Percentiles rank a stretch among this genome's conserved stretches.
Evolutionary conservation across 225 moss, liverwort and hornwort species (phyloP).

Genomic region (Physcomitrium patens): DNA sequence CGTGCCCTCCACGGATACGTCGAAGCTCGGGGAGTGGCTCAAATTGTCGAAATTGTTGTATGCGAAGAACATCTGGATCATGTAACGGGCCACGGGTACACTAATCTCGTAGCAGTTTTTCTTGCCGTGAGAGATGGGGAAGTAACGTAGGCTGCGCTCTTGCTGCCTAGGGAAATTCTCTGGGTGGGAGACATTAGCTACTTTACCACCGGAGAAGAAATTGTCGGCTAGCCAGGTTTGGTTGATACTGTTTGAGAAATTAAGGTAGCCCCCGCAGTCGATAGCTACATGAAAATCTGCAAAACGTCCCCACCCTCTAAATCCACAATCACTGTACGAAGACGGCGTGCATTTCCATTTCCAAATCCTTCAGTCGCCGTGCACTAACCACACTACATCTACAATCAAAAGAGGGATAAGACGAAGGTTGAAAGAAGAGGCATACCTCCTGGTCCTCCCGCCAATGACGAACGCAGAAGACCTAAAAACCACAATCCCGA

Average conservation of each 20-base stretch:
- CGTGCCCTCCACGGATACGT: constrained; percentile 91
- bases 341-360: not conserved
- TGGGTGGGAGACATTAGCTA: constrained; percentile 51
- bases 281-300: constrained; percentile 59
- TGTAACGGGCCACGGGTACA: constrained; percentile 75
- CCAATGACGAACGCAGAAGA: constrained; percentile 31
- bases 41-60: constrained; percentile 91
- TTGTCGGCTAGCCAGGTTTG: constrained; percentile 83
- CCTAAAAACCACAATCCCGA: constrained; percentile 35
- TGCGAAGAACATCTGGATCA: constrained; percentile 89
- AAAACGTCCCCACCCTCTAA: not conserved
- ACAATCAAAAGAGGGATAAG: not conserved
- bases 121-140: constrained; percentile 79
- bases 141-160: constrained; percentile 79
- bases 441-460: constrained; percentile 37
- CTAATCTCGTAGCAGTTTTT: constrained; percentile 92
- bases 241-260: constrained; percentile 65
- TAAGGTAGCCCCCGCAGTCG: constrained; percentile 78
- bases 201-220: constrained; percentile 73
- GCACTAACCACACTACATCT: not conserved
- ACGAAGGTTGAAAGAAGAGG: not conserved
- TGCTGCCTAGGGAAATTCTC: constrained; percentile 55
- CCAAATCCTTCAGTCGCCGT: not conserved
- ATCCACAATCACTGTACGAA: not conserved
- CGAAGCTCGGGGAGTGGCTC: constrained; percentile 74